phyloP scores from a whole-genome alignment of 2,329 filamentous ascomycete species.

The Ramularia endophylla region DNA sequence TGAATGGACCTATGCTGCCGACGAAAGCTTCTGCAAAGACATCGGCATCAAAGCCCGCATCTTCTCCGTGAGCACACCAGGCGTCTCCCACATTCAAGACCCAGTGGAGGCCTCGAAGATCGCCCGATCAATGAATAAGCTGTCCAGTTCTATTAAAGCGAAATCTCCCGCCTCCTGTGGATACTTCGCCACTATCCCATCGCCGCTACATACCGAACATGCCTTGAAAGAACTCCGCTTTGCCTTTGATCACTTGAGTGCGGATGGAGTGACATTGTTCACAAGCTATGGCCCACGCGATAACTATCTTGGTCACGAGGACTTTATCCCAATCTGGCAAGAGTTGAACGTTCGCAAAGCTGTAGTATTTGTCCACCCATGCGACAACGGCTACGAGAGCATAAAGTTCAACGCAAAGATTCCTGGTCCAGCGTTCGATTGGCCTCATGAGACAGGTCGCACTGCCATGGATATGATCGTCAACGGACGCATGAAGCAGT shows the following conservation, averaged over 20 bases:
- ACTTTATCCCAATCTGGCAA: conserved; percentile 43
- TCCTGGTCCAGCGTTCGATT: conserved; percentile 42
- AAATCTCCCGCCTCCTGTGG: conserved; percentile 46
- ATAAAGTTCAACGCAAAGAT: conserved; percentile 13
- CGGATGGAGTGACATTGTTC: conserved; percentile 48
- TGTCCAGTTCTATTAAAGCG: conserved; percentile 38
- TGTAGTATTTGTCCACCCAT: conserved; percentile 51
- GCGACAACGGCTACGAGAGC: conserved; percentile 22
- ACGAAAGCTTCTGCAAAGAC: conserved; percentile 37
- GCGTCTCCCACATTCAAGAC: conserved; percentile 25
- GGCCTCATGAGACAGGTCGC: too few species aligned
- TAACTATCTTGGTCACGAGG: conserved; percentile 45
- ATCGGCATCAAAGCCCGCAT: conserved; percentile 37
- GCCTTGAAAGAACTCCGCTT: conserved; percentile 44
- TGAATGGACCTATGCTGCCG: not conserved
- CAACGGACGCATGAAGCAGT: conserved; percentile 41
- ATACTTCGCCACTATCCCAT: conserved; percentile 49
- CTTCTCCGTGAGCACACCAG: conserved; percentile 47
- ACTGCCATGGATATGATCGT: conserved; percentile 45
- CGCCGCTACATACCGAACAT: conserved; percentile 46
- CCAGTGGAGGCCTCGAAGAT: not conserved
- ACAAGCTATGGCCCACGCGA: conserved; percentile 52
- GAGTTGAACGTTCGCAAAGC: conserved; percentile 43
- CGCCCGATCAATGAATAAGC: conserved; percentile 1
- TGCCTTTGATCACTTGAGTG: conserved; percentile 39